phyloP scores from a whole-genome alignment of 202 grass and related monocot genomes.

The Schoenoplectus tabernaemontani region DNA sequence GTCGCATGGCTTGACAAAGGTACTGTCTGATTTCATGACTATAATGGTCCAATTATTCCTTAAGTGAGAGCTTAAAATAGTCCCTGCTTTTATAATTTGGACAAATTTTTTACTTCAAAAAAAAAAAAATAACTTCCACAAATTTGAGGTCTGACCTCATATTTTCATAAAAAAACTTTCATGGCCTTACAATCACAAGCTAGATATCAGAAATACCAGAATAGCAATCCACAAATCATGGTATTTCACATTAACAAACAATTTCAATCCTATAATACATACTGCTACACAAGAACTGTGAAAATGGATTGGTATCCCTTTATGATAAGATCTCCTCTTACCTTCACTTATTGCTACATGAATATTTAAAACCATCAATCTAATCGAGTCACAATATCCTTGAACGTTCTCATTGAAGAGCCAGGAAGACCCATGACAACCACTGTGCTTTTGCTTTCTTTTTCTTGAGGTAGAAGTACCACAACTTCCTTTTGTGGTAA shows the following conservation, averaged over 20 bases:
- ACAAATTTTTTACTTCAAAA: no score
- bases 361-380: neutral
- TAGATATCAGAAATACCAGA: neutral
- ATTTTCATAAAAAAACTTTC: no score
- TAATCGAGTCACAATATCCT: slow-evolving; percentile 27
- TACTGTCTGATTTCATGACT: no score
- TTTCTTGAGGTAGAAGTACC: slow-evolving; percentile 25
- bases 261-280: neutral
- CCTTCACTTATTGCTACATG: neutral
- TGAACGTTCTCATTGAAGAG: slow-evolving; percentile 37
- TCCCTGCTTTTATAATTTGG: no score
- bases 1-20: no score
- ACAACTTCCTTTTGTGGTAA: slow-evolving; percentile 35
- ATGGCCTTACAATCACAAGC: neutral
- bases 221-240: neutral
- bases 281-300: no score
- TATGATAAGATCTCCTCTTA: neutral
- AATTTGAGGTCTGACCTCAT: no score
- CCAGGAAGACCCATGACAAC: slow-evolving; percentile 32
- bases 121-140: no score
- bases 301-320: neutral
- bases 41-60: no score
- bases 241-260: neutral
- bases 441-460: slow-evolving; percentile 21
- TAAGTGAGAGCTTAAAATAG: no score